Evolutionary conservation across 352 stramenopile species (phyloP).

Genomic region (Elongisporangium undulatum): DNA sequence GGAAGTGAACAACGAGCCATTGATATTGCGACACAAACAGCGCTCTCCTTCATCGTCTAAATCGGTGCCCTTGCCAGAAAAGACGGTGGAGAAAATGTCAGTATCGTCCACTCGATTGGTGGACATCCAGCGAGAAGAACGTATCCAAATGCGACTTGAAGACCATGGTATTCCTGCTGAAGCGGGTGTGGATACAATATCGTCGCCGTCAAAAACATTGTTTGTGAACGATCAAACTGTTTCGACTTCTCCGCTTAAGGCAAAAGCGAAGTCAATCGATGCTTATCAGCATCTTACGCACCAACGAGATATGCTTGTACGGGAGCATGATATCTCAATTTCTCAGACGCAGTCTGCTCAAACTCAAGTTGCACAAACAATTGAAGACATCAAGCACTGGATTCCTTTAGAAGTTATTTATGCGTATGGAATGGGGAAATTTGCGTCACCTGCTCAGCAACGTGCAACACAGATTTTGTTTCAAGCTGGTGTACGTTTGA

Average conservation of each 20-base stretch:
- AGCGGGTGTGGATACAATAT: conserved; percentile 1
- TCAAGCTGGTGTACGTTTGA: conserved; percentile 35
- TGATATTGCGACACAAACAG: neutral
- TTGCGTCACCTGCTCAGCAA: conserved; percentile 61
- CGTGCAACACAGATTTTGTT: conserved; percentile 40
- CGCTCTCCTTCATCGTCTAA: conserved; percentile 1
- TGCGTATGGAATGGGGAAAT: conserved; percentile 43
- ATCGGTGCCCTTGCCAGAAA: neutral
- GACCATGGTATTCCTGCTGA: conserved; percentile 3
- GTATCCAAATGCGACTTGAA: conserved; percentile 32
- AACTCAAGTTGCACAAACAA: conserved; percentile 9
- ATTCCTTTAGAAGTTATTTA: conserved; percentile 69
- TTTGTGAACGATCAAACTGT: neutral
- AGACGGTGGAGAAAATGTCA: neutral
- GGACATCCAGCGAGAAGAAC: conserved; percentile 14
- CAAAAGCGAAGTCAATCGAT: neutral
- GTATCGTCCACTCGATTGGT: neutral
- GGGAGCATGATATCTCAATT: neutral
- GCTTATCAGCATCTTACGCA: conserved; percentile 7
- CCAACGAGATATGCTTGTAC: conserved; percentile 5
- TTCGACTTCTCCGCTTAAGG: conserved; percentile 8
- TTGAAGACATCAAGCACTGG: conserved; percentile 45
- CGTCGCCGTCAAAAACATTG: neutral
- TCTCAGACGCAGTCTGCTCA: neutral
- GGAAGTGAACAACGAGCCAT: neutral